Base-by-base conservation (phyloP, 345 rosid genomes). In the Arabidopsis suecica region DNA sequence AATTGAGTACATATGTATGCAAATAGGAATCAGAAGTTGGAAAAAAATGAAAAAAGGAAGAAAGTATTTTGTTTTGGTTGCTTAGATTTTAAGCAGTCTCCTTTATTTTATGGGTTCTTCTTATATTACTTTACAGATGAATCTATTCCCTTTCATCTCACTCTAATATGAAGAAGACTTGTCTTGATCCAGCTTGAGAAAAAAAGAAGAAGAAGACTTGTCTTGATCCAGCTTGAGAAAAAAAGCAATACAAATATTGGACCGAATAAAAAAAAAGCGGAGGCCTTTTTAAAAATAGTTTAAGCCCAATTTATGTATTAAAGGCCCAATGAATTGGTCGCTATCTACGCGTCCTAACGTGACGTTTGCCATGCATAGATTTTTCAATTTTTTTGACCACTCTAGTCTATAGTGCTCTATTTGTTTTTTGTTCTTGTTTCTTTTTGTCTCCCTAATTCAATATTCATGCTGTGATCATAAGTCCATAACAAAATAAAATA, bases 21-120 rank as follows among this genome's bases (percentile, higher is more conserved):
- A 61, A 67, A n/a, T 38, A 69, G 45, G 71, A 69, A 56, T 70
- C 66, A 69, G 42, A 69, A 25, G 32, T 57, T 62, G 60, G 64
- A 9, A 47, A 70, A 33, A 32, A 40, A 49, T 6, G 3, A 51
- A 2, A 30, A 23, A 5, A 37, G 5, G 42, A 54, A 62, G 65
- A 76, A 76, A 69, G 60, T 44, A 69, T 3, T 3, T 25, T 51
- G 56, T 53, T 61, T 60, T 51, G 75, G 61, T 76, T 16, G 76
- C 80, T 56, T 77, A 77, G 53, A 63, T 77, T 70, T 14, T 30
- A 77, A 70, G 80, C 80, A 30, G 66, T 42, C 63, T 33, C 37
- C 56, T 55, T 70, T 69, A 51, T 20, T 53, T 63, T 13, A 63
- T 61, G n/a, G 79, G 69, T 69, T 61, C 64, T 34, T 61, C 12